Evolutionary conservation across 495 filamentous ascomycete species (phyloP), one percentile per base, ranked within the genome.

Genomic region (Bombardia bombarda): DNA sequence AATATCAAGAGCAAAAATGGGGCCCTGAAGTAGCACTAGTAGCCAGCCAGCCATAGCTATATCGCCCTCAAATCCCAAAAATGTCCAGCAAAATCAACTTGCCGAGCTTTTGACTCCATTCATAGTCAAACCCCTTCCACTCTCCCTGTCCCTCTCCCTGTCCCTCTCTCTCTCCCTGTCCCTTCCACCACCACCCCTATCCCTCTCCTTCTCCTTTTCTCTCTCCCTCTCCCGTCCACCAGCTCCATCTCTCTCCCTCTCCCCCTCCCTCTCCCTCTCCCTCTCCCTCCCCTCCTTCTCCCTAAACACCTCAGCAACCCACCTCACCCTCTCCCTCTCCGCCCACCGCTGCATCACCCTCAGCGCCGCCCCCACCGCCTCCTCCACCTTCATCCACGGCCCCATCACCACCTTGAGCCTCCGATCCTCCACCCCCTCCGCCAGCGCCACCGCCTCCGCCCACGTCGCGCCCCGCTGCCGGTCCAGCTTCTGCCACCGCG

Each of bases 301-400:
- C 14, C 33, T 38, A 32, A 41, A 33, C 4, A 60, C 40, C 37
- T 43, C 40, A 1, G 54, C 46, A 8, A 17, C 13, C 64, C 64
- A 69, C 12, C 42, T 43, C 0, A 66, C 51, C 3, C 49, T 41
- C 19, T 69, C 59, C 23, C 45, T 43, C n/a, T 56, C 53, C 6
- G 53, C 45, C 55, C 59, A 69, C 30, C 47, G 38, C 7, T 48
- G 46, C 49, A 68, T 43, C 7, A 62, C 34, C 28, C 28, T 46
- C 40, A 62, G 44, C 24, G 42, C 47, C 18, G 52, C 51, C 7
- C 20, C 38, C 9, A 58, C 45, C 3, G 48, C 57, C 4, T 66
- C 61, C 18, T 61, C 51, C 4, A 62, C 56, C 22, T 36, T 50
- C 6, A 51, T 58, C 66, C 65, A 69, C 5, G 63, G 63, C 3